Conservation (phyloP, 2,329 filamentous ascomycete species). For the Ramularia endophylla region DNA sequence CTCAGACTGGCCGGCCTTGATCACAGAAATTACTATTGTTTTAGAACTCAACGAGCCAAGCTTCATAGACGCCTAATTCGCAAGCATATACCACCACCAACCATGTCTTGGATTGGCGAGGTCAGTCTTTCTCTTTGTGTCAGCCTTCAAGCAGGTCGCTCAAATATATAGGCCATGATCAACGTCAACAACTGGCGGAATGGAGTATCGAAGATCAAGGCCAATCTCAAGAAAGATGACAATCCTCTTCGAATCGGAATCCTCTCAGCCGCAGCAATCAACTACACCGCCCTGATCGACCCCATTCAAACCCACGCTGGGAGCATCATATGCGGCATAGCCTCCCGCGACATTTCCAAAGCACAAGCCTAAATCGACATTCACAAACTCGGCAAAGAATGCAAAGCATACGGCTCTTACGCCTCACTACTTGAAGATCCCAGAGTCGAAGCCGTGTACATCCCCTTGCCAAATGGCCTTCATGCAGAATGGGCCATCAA, state of each 20-base stretch:
- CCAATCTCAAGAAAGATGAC: not conserved
- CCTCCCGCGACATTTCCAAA: slow-evolving; percentile 6
- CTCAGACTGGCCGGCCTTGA: no score
- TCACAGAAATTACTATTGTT: no score
- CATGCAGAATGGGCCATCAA: slow-evolving; percentile 44
- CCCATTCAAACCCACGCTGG: slow-evolving; percentile 11
- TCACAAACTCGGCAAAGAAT: slow-evolving; percentile 1
- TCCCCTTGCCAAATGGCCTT: slow-evolving; percentile 39
- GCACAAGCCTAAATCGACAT: slow-evolving; percentile 11
- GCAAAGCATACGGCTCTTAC: slow-evolving; percentile 18
- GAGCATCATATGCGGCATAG: slow-evolving; percentile 5
- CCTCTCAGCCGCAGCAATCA: slow-evolving; percentile 13
- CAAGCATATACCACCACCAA: no score
- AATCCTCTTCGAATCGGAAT: slow-evolving; percentile 8
- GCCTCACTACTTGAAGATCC: slow-evolving; percentile 36
- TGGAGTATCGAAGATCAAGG: not conserved
- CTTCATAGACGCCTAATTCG: no score
- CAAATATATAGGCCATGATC: not conserved
- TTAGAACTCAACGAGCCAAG: no score
- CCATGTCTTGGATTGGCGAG: no score
- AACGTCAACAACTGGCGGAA: not conserved
- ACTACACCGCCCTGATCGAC: slow-evolving; percentile 10
- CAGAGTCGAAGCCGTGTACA: slow-evolving; percentile 45
- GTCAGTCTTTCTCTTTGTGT: no score
- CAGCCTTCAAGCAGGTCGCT: no score